Evolutionary conservation across 805 yeast genomes (phyloP).

Genomic region (Danielia reshetovae): DNA sequence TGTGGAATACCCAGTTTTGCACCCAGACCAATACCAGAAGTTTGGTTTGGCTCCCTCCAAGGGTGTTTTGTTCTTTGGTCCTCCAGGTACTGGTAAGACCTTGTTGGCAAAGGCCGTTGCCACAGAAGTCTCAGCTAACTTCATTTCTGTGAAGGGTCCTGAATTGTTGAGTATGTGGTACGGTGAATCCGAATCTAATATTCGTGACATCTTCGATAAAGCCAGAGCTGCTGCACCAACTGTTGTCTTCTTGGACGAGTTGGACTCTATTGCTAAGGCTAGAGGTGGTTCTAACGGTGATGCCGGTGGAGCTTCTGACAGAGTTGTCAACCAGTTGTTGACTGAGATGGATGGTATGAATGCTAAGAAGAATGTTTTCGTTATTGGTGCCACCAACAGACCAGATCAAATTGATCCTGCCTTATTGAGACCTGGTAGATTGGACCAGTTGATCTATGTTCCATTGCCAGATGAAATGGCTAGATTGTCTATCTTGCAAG

Average conservation of each 20-base stretch:
- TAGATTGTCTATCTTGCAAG: conserved; percentile 86
- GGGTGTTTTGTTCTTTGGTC: conserved; percentile 98
- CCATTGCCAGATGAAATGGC: conserved; percentile 97
- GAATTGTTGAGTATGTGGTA: conserved; percentile 98
- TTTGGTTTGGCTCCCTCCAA: conserved; percentile 97
- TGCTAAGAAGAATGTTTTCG: conserved; percentile 97
- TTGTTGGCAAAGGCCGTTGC: conserved; percentile 98
- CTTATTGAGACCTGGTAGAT: conserved; percentile 96
- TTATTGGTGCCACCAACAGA: conserved; percentile 98
- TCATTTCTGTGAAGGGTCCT: conserved; percentile 96
- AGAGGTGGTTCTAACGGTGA: conserved; percentile 75
- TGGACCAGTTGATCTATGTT: conserved; percentile 96
- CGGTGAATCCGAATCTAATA: conserved; percentile 97
- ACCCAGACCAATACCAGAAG: conserved; percentile 98
- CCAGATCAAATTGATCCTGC: conserved; percentile 99
- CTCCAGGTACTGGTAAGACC: conserved; percentile 99
- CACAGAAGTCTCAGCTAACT: conserved; percentile 97
- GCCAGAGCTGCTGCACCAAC: conserved; percentile 99
- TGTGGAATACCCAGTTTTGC: conserved; percentile 97
- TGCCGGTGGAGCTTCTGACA: conserved; percentile 95
- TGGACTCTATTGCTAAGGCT: conserved; percentile 95
- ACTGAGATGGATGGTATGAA: conserved; percentile 99
- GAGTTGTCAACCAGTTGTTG: conserved; percentile 92
- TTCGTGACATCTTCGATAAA: conserved; percentile 95
- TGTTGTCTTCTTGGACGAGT: conserved; percentile 96